These are phyloP conservation scores for Kwoniella mangroviensis DNA, from an alignment of 768 basidiomycete genomes.

Conservation along the genomic window DNA sequence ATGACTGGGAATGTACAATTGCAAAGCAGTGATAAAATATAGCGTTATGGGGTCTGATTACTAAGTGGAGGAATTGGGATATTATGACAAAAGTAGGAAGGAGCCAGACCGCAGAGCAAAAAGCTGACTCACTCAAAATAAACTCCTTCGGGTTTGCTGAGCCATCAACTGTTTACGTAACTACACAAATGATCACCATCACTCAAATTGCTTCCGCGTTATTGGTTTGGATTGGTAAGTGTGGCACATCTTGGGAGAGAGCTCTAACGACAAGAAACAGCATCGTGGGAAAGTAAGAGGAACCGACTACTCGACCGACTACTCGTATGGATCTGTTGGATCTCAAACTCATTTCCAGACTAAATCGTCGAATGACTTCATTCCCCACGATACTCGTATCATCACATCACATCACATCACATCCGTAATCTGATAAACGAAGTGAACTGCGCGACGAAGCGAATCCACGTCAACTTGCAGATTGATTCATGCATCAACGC, in stretches of 20 bases:
- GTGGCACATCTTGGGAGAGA: not conserved
- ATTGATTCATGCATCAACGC: not conserved
- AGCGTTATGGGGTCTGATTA: slow-evolving; percentile 10
- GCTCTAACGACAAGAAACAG: no score
- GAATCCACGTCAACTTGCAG: not conserved
- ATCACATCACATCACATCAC: no score
- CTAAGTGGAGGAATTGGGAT: slow-evolving; percentile 16
- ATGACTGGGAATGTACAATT: not conserved
- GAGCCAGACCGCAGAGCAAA: not conserved
- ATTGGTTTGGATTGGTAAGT: not conserved
- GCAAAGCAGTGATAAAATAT: not conserved
- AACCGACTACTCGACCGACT: no score
- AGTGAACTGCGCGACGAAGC: not conserved
- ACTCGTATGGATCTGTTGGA: not conserved
- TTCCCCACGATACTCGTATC: not conserved
- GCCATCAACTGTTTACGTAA: not conserved
- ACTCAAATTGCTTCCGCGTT: not conserved
- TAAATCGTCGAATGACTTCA: not conserved
- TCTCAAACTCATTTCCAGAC: not conserved
- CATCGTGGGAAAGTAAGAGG: no score
- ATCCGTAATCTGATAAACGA: not conserved
- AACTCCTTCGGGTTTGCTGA: not conserved
- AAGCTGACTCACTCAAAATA: slow-evolving; percentile 10
- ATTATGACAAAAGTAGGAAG: not conserved
- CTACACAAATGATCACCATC: not conserved